Base-by-base conservation (phyloP, 495 filamentous ascomycete genomes). In the Penicillium roqueforti region DNA sequence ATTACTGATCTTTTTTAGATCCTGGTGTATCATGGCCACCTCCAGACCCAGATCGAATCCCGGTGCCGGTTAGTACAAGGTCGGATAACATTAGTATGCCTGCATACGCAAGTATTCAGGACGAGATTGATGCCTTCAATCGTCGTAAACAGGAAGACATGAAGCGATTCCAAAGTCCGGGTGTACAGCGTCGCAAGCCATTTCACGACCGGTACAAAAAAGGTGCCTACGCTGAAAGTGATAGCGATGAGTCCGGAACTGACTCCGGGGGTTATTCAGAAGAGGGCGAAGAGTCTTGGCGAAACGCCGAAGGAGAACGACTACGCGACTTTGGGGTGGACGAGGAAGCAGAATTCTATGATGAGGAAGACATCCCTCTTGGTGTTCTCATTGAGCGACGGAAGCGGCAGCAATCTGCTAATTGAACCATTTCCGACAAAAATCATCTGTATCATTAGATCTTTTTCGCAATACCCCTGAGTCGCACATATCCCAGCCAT, bases 241-340 rank as follows among this genome's bases (percentile, higher is more conserved):
- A 77, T 1, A 60, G 54, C n/a, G 68, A 73, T 19, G 69, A 68
- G 16, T 47, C 55, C 14, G 51, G 56, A 13, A 43, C 53, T 6
- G 52, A 50, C 6, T 61, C 70, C 54, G 68, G 61, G 1, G 60
- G 68, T 42, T 63, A 69, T 6, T 62, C 66, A 0, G 68, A 71
- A 44, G 73, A 76, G 47, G 80, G 82, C 7, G 81, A 84, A 59
- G 80, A 85, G 56, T 78, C 71, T 6, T 97, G 93, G 93, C 81
- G 76, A 5, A 92, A 96, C 57, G 79, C 83, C 0, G 92, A 96
- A 38, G 93, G 93, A 4, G 91, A 97, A 59, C 76, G 84, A 8
- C 75, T 97, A 31, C 77, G 83, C 39, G 93, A 98, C 64, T 98
- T 91, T 67, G 93, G 93, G 2, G 89, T 96, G 0, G 91, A 96